Evolutionary conservation across 176 grass and related monocot species (phyloP).

Genomic region (Areca catechu): DNA sequence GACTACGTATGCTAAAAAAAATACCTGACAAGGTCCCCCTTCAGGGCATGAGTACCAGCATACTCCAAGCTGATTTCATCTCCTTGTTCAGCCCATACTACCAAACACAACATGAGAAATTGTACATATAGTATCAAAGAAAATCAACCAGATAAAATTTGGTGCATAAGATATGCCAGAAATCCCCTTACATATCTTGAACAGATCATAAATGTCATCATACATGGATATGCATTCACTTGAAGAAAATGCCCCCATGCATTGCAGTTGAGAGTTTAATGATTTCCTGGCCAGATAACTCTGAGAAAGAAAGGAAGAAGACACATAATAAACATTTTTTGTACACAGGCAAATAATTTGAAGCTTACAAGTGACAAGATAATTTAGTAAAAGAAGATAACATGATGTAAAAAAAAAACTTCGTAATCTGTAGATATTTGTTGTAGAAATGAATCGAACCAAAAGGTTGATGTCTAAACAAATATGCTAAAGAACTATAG

Average conservation of each 20-base stretch:
- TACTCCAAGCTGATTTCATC: constrained; percentile 97
- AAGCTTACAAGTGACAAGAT: too few species aligned
- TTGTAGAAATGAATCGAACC: too few species aligned
- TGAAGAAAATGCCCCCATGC: constrained; percentile 57
- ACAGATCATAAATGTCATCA: constrained; percentile 53
- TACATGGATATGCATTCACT: constrained; percentile 63
- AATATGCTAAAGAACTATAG: too few species aligned
- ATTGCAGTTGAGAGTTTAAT: constrained; percentile 63
- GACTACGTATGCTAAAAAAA: background rate
- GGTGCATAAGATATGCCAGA: constrained; percentile 2
- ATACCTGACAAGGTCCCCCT: constrained; percentile 94
- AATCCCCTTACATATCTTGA: constrained; percentile 67
- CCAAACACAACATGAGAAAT: constrained; percentile 14
- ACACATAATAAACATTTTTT: too few species aligned
- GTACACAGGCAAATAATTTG: too few species aligned
- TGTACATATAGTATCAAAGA: background rate
- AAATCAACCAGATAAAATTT: constrained; percentile 13
- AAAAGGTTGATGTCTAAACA: too few species aligned
- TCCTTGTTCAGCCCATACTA: constrained; percentile 92
- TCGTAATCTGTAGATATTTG: too few species aligned
- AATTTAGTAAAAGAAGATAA: too few species aligned
- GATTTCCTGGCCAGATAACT: constrained; percentile 86
- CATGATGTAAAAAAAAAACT: too few species aligned
- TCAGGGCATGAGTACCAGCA: constrained; percentile 88
- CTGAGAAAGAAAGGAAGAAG: constrained; percentile 27